Evolutionary conservation across 2,329 filamentous ascomycete species (phyloP).

Genomic region (Aspergillus quadricinctus): DNA sequence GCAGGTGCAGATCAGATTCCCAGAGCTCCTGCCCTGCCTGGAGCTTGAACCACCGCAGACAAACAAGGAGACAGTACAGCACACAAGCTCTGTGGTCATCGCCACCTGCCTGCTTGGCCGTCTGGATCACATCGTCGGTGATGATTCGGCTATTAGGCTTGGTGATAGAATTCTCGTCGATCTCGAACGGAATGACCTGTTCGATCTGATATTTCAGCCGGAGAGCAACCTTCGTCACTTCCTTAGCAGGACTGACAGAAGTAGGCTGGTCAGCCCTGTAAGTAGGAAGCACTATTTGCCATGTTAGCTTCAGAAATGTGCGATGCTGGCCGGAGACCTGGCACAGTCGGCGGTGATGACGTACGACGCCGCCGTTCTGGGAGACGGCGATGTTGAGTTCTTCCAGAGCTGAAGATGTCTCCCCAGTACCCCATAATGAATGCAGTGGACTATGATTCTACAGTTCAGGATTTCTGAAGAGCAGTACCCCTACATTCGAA

Average conservation of each 20-base stretch:
- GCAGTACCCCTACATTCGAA: neutral
- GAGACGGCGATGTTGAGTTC: slow-evolving; percentile 25
- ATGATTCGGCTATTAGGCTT: slow-evolving; percentile 80
- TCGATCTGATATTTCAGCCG: slow-evolving; percentile 89
- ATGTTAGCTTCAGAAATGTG: slow-evolving; percentile 13
- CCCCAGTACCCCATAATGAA: slow-evolving; percentile 37
- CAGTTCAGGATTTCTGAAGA: neutral
- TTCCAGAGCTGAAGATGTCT: slow-evolving; percentile 28
- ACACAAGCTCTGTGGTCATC: slow-evolving; percentile 72
- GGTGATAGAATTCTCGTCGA: slow-evolving; percentile 71
- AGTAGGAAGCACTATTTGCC: slow-evolving; percentile 39
- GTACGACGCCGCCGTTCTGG: slow-evolving; percentile 41
- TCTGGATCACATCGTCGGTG: slow-evolving; percentile 71
- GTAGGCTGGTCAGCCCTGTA: slow-evolving; percentile 39
- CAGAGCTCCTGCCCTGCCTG: slow-evolving; percentile 80
- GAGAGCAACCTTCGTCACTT: slow-evolving; percentile 85
- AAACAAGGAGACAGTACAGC: slow-evolving; percentile 75
- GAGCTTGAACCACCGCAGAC: slow-evolving; percentile 69
- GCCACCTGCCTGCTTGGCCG: slow-evolving; percentile 77
- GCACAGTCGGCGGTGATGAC: slow-evolving; percentile 17
- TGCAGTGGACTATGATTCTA: neutral
- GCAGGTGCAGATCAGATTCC: slow-evolving; percentile 79
- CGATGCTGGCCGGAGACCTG: slow-evolving; percentile 1
- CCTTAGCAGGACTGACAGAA: slow-evolving; percentile 67
- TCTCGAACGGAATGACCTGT: slow-evolving; percentile 82